Evolutionary conservation across 306 rosid genomes (phyloP), one percentile per base, ranked within the genome.

Genomic region (Lathyrus oleraceus): DNA sequence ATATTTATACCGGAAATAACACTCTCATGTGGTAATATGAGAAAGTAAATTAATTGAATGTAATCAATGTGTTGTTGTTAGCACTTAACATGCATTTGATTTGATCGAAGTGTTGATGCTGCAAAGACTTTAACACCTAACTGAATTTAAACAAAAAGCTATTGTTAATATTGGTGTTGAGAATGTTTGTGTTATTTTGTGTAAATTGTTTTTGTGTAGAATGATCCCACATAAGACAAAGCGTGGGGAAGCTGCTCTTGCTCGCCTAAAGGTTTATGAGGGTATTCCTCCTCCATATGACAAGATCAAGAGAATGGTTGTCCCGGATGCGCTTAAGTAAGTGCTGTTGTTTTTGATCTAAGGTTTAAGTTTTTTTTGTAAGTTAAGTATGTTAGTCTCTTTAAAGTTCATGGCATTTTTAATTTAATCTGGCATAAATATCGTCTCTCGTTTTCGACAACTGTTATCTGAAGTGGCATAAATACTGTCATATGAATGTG

Each of bases 221-320:
- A 52, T 52, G 58, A 52, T 52, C 4, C 58, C 58, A 52, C 58
- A 52, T 8, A 52, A 52, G 58, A 52, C 58, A 3, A 52, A 52
- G 58, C 58, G 58, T 52, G 58, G 58, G 1, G 58, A 52, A 19
- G 58, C 58, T 52, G 58, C 58, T 19, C 58, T 52, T 52, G 58
- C 28, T 52, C 21, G 58, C 2, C 11, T 52, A 2, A 52, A 52
- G 25, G 58, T 52, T 20, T 52, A 52, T 52, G 58, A 52, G 10
- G 58, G 58, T 19, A 52, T 52, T 52, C 58, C 58, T 0, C 58
- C 58, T 52, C 58, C 58, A 19, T 52, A 52, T 52, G 58, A 52
- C 58, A 52, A 20, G 58, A 20, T 52, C 5, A 52, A 52, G 58
- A 52, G 58, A 12, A 52, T 52, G 58, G 58, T 52, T 11, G 28